Base-by-base conservation (phyloP, 2,329 filamentous ascomycete genomes). In the Arthroderma uncinatum region DNA sequence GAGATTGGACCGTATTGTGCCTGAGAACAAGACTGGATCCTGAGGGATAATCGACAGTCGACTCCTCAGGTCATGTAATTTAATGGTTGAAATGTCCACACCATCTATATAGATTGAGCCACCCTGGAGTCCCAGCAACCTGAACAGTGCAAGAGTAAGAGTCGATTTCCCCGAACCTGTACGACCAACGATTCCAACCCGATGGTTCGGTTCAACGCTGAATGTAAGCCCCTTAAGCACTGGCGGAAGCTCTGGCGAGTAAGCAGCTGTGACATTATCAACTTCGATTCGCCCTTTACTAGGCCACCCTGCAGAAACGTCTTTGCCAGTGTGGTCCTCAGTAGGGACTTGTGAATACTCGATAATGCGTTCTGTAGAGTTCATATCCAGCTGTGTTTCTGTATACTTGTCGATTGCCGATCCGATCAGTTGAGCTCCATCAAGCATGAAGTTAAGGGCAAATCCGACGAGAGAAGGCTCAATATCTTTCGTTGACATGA, bases 151-250 rank as follows among this genome's bases (percentile, higher is more conserved):
- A 60, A 97, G 78, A 0, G 93, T 97, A 60, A 98, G 76, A 8
- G 89, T 95, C 59, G 88, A 95, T 79, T 97, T 98, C 58, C 93
- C 92, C 2, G 93, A 92, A 60, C 92, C 92, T 0, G 92, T 97
- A 59, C 92, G 83, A 56, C 92, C 93, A 33, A 97, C 92, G 57
- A 98, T 94, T 58, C 92, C 93, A 19, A 97, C 87, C 76, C 96
- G 96, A 72, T 97, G 89, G 30, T 82, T 82, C 0, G 91, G 82
- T 25, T 84, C 78, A 61, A 98, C 91, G 68, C 86, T 89, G 78
- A 98, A 94, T 0, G 82, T 89, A 55, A 97, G 80, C 61, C 96
- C 87, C 78, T 93, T 95, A 64, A 98, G 79, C 57, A 97, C 92
- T 59, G 95, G 79, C 66, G 96, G 90, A 54, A 97, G 79, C 4